Evolutionary conservation across 2,329 filamentous ascomycete genomes (phyloP).

Genomic region (Pseudocercospora pini-densiflorae): DNA sequence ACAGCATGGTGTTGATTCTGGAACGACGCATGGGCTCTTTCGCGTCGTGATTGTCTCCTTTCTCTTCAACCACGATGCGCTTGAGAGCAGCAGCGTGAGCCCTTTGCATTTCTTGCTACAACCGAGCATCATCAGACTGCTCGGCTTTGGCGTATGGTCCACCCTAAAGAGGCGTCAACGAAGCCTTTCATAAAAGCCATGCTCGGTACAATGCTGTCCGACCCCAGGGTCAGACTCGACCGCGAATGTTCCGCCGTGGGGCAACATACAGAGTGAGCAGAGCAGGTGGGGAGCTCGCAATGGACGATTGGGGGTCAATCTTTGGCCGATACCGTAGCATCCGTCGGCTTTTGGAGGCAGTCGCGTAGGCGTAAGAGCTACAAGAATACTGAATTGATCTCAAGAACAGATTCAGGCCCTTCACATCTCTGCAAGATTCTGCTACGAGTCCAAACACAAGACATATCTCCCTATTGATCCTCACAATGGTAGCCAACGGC

Average conservation of each 20-base stretch:
- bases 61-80: no score
- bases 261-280: background rate
- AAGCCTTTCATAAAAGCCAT: background rate
- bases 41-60: no score
- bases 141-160: no score
- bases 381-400: background rate
- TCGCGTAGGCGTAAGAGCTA: background rate
- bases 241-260: conserved; percentile 1
- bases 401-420: background rate
- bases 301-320: background rate
- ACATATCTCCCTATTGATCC: background rate
- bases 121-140: no score
- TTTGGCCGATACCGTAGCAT: background rate
- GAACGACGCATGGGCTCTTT: background rate
- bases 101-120: no score
- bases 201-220: background rate
- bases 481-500: conserved; percentile 23
- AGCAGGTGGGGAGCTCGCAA: background rate
- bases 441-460: background rate
- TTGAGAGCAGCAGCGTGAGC: no score
- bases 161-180: no score
- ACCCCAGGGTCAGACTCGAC: background rate
- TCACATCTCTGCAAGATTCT: background rate
- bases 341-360: background rate
- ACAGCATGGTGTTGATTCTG: background rate